Conservation (phyloP, 805 yeast species). For the Torulaspora gathmanii region DNA sequence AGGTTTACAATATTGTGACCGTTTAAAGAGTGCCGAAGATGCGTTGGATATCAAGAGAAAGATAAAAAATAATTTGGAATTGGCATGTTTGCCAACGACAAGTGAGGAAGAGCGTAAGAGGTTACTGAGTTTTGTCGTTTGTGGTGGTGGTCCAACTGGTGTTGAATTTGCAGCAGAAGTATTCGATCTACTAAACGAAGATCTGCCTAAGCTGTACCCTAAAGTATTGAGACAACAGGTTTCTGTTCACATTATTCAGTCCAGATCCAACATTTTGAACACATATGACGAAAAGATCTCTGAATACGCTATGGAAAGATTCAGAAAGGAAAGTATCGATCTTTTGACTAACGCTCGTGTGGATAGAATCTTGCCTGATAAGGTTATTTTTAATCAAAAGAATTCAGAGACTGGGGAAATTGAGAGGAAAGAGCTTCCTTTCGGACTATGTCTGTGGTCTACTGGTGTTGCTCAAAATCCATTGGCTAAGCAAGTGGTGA, state of each 20-base stretch:
- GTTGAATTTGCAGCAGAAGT: conserved; percentile 72
- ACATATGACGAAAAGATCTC: conserved; percentile 64
- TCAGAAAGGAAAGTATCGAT: conserved; percentile 58
- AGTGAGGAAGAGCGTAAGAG: conserved; percentile 58
- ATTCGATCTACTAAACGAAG: conserved; percentile 62
- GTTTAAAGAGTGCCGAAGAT: conserved; percentile 63
- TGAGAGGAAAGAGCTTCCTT: conserved; percentile 48
- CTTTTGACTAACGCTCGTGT: conserved; percentile 63
- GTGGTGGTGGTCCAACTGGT: conserved; percentile 77
- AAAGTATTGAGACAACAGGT: conserved; percentile 56
- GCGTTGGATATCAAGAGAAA: conserved; percentile 52
- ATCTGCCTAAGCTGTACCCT: conserved; percentile 53
- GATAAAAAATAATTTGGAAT: conserved; percentile 52
- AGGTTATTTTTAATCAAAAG: conserved; percentile 54
- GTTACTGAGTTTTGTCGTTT: conserved; percentile 57
- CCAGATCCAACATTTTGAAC: conserved; percentile 61
- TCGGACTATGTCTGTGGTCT: conserved; percentile 69
- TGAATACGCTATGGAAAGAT: conserved; percentile 59
- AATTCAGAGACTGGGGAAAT: conserved; percentile 40
- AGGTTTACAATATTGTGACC: conserved; percentile 58
- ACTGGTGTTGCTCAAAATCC: conserved; percentile 70
- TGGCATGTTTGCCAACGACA: conserved; percentile 62
- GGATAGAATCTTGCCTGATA: conserved; percentile 49
- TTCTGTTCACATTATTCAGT: conserved; percentile 64
- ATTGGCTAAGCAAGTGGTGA: conserved; percentile 51